Percentiles rank a stretch among this genome's conserved stretches.
Evolutionary conservation across 1,284 basidiomycete genomes (phyloP).

Genomic region (Sporisorium sorghi): DNA sequence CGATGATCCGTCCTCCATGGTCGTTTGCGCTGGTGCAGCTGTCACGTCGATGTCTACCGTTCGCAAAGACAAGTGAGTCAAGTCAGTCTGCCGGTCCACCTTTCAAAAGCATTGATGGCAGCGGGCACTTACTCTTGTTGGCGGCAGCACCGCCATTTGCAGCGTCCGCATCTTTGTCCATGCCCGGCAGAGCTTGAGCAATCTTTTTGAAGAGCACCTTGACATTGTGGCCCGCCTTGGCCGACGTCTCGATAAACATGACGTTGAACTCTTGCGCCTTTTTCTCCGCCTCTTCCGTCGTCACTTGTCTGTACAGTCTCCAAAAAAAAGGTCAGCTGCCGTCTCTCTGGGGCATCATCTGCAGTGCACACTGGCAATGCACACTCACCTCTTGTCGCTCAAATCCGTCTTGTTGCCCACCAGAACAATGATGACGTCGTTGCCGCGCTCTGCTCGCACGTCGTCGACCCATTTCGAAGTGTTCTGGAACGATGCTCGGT

Average conservation of each 20-base stretch:
- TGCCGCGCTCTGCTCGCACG: conserved; percentile 94
- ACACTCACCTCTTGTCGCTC: conserved; percentile 64
- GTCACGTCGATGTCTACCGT: conserved; percentile 56
- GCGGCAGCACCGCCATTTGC: conserved; percentile 61
- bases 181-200: conserved; percentile 95
- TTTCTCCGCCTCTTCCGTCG: conserved; percentile 93
- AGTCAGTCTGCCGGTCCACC: background rate
- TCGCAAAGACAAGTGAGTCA: background rate
- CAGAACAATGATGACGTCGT: conserved; percentile 97
- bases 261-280: conserved; percentile 92
- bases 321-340: conserved; percentile 7
- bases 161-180: conserved; percentile 82
- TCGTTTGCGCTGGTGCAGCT: conserved; percentile 51
- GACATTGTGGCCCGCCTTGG: conserved; percentile 99
- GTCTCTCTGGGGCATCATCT: conserved; percentile 1
- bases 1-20: conserved; percentile 56
- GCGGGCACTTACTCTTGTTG: conserved; percentile 47
- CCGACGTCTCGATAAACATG: conserved; percentile 99
- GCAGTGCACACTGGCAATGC: background rate
- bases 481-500: conserved; percentile 94
- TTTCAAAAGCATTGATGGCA: no score
- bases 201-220: conserved; percentile 99
- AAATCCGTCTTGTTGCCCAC: conserved; percentile 98
- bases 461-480: conserved; percentile 99
- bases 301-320: conserved; percentile 80